Evolutionary conservation across 352 stramenopile species (phyloP).

Genomic region (Pythium diclinum): DNA sequence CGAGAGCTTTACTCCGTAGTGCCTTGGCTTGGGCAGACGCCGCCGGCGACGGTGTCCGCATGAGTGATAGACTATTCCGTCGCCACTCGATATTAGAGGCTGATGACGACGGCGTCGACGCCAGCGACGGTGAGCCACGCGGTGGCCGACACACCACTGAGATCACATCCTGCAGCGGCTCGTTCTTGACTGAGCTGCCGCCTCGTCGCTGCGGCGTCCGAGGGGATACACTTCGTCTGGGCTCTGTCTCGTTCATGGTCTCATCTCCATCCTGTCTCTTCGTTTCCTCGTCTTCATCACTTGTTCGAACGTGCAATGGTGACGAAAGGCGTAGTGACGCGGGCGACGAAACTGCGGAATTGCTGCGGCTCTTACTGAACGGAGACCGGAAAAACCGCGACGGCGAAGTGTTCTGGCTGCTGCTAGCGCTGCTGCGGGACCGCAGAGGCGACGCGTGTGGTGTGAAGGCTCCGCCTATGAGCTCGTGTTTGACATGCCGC

Average conservation of each 20-base stretch:
- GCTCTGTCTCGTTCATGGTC: constrained; percentile 4
- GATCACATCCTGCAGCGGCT: constrained; percentile 17
- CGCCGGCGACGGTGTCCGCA: constrained; percentile 24
- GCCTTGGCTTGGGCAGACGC: constrained; percentile 8
- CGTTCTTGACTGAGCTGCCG: constrained; percentile 4
- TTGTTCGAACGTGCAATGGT: not conserved
- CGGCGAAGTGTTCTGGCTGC: constrained; percentile 38
- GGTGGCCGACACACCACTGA: constrained; percentile 1
- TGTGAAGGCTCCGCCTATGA: constrained; percentile 11
- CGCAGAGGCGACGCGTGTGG: constrained; percentile 16
- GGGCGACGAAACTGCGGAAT: constrained; percentile 14
- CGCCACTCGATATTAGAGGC: constrained; percentile 10
- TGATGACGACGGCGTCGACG: constrained; percentile 17
- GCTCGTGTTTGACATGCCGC: constrained; percentile 13
- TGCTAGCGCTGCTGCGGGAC: not conserved
- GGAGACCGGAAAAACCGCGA: constrained; percentile 79
- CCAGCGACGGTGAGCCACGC: constrained; percentile 2
- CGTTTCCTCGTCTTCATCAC: not conserved
- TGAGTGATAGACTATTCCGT: constrained; percentile 28
- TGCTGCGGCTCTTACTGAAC: constrained; percentile 24
- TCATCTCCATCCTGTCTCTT: constrained; percentile 3
- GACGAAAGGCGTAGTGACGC: constrained; percentile 4
- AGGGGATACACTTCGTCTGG: constrained; percentile 5
- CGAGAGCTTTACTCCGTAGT: constrained; percentile 3
- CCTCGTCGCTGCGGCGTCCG: constrained; percentile 8